Evolutionary conservation across 805 yeast genomes (phyloP).

Genomic region (Candida taoyuanica): DNA sequence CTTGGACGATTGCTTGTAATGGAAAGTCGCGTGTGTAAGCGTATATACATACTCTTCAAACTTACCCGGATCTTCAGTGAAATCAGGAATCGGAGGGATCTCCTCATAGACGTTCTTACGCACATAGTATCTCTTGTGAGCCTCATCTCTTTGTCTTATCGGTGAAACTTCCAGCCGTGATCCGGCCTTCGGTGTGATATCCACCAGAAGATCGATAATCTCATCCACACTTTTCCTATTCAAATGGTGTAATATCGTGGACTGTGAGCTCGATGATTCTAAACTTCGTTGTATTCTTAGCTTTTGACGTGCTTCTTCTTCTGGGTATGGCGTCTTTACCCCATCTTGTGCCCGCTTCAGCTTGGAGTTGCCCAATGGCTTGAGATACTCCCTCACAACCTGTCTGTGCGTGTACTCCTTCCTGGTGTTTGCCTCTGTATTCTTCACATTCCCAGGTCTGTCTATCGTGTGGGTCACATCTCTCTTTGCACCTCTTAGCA

Average conservation of each 20-base stretch:
- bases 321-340: conserved; percentile 8
- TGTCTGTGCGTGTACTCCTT: conserved; percentile 19
- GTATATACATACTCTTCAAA: conserved; percentile 33
- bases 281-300: conserved; percentile 3
- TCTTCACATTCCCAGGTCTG: no score
- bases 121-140: no score
- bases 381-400: conserved; percentile 26
- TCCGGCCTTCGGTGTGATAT: conserved; percentile 23
- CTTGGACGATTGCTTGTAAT: conserved; percentile 32
- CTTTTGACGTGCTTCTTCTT: conserved; percentile 17
- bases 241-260: conserved; percentile 13
- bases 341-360: conserved; percentile 25
- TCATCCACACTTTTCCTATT: conserved; percentile 20
- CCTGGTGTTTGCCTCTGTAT: background rate
- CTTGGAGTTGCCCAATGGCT: conserved; percentile 24
- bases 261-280: conserved; percentile 8
- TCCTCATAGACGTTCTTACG: conserved; percentile 28
- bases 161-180: conserved; percentile 11
- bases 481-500: background rate
- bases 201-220: conserved; percentile 23
- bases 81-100: conserved; percentile 34
- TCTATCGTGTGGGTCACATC: background rate
- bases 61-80: conserved; percentile 21
- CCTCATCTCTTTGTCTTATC: conserved; percentile 12
- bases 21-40: conserved; percentile 35